Evolutionary conservation across 139 green algal species (phyloP).

Genomic region (Prasinococcaceae sp.): DNA sequence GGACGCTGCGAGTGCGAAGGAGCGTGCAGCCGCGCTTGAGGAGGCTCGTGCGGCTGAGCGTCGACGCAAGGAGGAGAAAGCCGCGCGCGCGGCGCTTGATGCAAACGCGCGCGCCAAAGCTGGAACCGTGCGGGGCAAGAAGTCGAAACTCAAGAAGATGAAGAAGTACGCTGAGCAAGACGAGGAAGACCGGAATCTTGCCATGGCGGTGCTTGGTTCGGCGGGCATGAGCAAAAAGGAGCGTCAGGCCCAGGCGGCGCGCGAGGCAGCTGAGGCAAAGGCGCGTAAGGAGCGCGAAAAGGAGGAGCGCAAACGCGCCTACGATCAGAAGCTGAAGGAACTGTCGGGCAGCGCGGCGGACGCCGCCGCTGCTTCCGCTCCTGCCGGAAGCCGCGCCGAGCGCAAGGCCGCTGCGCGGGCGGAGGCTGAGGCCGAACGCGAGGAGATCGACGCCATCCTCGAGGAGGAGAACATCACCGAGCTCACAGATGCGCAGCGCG

Average conservation of each 20-base stretch:
- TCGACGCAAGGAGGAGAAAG: too few species aligned
- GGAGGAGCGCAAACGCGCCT: background rate
- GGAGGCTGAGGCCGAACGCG: constrained; percentile 2
- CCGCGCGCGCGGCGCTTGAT: too few species aligned
- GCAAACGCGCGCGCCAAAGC: too few species aligned
- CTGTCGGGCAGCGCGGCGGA: background rate
- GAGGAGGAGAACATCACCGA: constrained; percentile 21
- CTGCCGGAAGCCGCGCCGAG: background rate
- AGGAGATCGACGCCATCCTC: constrained; percentile 20
- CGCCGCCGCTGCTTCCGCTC: background rate
- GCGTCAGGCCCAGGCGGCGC: background rate
- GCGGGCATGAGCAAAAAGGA: constrained; percentile 6
- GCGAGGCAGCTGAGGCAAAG: background rate
- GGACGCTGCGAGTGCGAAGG: too few species aligned
- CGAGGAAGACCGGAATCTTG: constrained; percentile 66
- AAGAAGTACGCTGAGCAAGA: constrained; percentile 87
- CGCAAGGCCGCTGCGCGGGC: constrained; percentile 5
- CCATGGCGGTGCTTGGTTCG: constrained; percentile 37
- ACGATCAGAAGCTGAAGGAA: background rate
- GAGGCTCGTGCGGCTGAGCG: too few species aligned
- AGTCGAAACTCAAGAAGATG: constrained; percentile 54
- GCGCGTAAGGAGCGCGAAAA: too few species aligned
- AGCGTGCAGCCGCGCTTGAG: too few species aligned
- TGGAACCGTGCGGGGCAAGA: constrained; percentile 62
- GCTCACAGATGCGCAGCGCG: constrained; percentile 15